These are phyloP conservation scores for Pseudogymnoascus sp. DNA, from an alignment of 2,329 filamentous ascomycete species.

Conservation along the genomic window DNA sequence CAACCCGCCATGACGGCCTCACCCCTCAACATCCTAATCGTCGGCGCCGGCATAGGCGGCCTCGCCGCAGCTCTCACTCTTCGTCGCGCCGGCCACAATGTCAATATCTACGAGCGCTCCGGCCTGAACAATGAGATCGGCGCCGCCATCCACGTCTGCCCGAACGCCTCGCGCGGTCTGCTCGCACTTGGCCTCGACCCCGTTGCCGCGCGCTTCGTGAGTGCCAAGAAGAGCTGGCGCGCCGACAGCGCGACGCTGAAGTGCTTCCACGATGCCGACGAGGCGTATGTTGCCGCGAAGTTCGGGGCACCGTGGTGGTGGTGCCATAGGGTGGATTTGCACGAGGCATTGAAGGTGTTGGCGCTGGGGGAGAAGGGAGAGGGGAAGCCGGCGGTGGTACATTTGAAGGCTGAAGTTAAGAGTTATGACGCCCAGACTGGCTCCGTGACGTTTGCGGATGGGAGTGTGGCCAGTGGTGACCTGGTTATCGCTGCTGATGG, in stretches of 20 bases:
- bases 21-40: slow-evolving; percentile 21
- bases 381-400: slow-evolving; percentile 21
- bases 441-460: slow-evolving; percentile 27
- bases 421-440: slow-evolving; percentile 15
- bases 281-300: slow-evolving; percentile 13
- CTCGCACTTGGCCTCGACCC: slow-evolving; percentile 31
- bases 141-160: slow-evolving; percentile 34
- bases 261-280: slow-evolving; percentile 15
- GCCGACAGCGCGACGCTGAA: slow-evolving; percentile 15
- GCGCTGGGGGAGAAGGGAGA: slow-evolving; percentile 23
- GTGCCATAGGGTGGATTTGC: slow-evolving; percentile 34
- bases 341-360: slow-evolving; percentile 30
- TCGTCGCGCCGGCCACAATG: slow-evolving; percentile 23
- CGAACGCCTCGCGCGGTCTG: slow-evolving; percentile 32
- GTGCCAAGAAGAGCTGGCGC: slow-evolving; percentile 17
- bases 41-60: slow-evolving; percentile 30
- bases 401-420: slow-evolving; percentile 16
- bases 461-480: slow-evolving; percentile 28
- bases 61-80: slow-evolving; percentile 28
- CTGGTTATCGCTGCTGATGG: slow-evolving; percentile 35
- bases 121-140: slow-evolving; percentile 33
- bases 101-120: slow-evolving; percentile 27
- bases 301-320: slow-evolving; percentile 21
- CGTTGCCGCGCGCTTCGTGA: slow-evolving; percentile 20
- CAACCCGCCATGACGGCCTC: slow-evolving; percentile 13